Evolutionary conservation across 164 flowering plant genomes (phyloP), one percentile per base, ranked within the genome.

Genomic region (Warburgia ugandensis): DNA sequence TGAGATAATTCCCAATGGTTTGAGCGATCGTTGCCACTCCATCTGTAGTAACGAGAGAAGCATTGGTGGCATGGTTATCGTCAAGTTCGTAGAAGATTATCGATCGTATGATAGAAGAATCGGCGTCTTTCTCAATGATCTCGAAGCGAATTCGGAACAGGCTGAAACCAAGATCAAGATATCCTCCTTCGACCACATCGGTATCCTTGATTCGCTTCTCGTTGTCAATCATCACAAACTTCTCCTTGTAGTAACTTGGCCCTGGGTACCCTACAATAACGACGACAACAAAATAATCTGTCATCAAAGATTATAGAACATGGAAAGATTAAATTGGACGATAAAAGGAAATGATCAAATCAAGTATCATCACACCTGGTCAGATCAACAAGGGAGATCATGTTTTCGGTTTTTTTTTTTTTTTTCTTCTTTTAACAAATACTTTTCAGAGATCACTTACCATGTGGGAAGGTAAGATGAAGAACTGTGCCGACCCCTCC

Each of bases 1-100:
- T 40, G 19, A 59, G 45, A 44, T 54, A 40, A 16, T 37, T 30
- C 4, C 42, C 36, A 5, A 54, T 43, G 8, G 29, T 22, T 35
- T 59, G 21, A 19, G 72, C 65, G 4, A 70, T 54, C 8, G 16
- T 19, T 29, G 42, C 62, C 23, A 74, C 4, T 14, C 54, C 45
- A 19, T 62, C 46, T 29, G 29, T 68, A 16, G 48, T 55, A 16
- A 55, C 64, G 26, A 59, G 3, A 11, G 13, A 2, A 1, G 62
- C 31, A 28, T 46, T 60, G n/a, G 55, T 54, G n/a, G 64, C 64
- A 6, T 33, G 28, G 6, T 65, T 66, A 16, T 71, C 78, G 0
- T 52, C 38, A 6, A 68, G 5, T 22, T 70, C 75, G 37, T 70
- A 74, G 39, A 60, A 69, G 1, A 68, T 55, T 6, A 58, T 68